Evolutionary conservation across 176 grass and related monocot genomes (phyloP), one percentile per base, ranked within the genome.

Genomic region (Canna indica): DNA sequence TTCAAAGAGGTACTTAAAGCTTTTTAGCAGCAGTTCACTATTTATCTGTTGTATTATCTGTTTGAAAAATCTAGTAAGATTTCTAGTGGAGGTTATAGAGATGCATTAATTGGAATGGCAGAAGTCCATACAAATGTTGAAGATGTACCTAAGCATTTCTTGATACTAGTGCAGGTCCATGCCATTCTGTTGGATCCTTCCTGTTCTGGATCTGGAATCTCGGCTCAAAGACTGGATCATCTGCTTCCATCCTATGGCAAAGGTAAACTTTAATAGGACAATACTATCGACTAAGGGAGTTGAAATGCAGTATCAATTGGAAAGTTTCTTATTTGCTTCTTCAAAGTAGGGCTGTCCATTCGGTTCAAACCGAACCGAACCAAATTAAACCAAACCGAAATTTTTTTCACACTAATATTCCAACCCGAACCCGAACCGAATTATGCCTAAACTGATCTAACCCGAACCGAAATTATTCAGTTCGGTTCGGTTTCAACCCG

Each of bases 191-290:
- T 92, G 73, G 88, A 97, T 18, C 93, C 93, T 35, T 97, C 93
- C 30, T 97, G 93, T 59, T 97, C 93, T 87, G 93, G 93, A 62
- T 97, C 93, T 79, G 88, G 93, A 73, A 92, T 87, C 30, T 87
- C 93, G 67, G 59, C 75, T 39, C 82, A 97, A 80, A 90, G 93
- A 87, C 81, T 97, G 45, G 93, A 97, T 59, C 52, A 97, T 67
- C 75, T 97, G 72, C 82, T 97, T 61, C 93, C 93, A 71, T 92
- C 93, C 38, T 80, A 92, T 57, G 71, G 75, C 60, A 79, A 78
- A 92, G 86, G 93, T 96, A 83, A 77, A 58, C 33, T 68, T 33
- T 30, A 27, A 12, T 59, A 72, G 36, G 41, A 3, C 12, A 47
- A 64, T 18, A 34, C 64, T 81, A 35, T 67, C 13, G 38, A 7